Conservation (phyloP, 1,284 basidiomycete genomes). For the Fomitopsis schrenkii region DNA sequence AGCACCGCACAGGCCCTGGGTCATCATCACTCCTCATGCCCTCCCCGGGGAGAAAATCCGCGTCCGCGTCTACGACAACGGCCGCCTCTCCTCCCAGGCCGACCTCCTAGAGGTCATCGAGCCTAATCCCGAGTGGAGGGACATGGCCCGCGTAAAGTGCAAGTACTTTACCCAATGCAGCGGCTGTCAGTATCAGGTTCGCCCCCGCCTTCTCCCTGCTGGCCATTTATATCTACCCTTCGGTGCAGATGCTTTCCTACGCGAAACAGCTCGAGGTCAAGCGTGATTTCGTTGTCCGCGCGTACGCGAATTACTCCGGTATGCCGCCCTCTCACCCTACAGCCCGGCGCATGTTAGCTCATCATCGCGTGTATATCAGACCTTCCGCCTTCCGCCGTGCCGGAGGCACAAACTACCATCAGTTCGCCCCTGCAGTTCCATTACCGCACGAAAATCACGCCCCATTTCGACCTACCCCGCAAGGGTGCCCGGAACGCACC, state of each 20-base stretch:
- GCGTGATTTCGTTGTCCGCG: slow-evolving; percentile 81
- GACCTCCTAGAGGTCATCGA: slow-evolving; percentile 71
- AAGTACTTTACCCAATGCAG: slow-evolving; percentile 84
- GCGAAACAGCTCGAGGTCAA: slow-evolving; percentile 85
- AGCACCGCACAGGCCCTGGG: slow-evolving; percentile 59
- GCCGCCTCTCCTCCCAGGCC: slow-evolving; percentile 68
- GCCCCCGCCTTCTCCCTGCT: slow-evolving; percentile 6
- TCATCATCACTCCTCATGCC: slow-evolving; percentile 77
- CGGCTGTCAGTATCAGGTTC: slow-evolving; percentile 76
- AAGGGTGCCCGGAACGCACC: slow-evolving; percentile 41
- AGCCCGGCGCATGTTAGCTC: neutral
- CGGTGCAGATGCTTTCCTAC: slow-evolving; percentile 78
- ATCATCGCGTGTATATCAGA: slow-evolving; percentile 30
- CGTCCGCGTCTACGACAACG: slow-evolving; percentile 65
- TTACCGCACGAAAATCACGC: slow-evolving; percentile 97
- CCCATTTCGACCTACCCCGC: slow-evolving; percentile 87
- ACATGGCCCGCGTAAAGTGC: slow-evolving; percentile 66
- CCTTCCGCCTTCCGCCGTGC: slow-evolving; percentile 56
- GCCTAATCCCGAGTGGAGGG: slow-evolving; percentile 64
- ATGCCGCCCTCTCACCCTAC: slow-evolving; percentile 13
- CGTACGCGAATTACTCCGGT: slow-evolving; percentile 81
- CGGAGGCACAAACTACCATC: slow-evolving; percentile 73
- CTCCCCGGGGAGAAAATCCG: slow-evolving; percentile 79
- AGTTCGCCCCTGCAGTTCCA: slow-evolving; percentile 85
- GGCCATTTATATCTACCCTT: neutral